Conservation (phyloP, 148 eudicot genomes). For the Chenopodium suecicum region DNA sequence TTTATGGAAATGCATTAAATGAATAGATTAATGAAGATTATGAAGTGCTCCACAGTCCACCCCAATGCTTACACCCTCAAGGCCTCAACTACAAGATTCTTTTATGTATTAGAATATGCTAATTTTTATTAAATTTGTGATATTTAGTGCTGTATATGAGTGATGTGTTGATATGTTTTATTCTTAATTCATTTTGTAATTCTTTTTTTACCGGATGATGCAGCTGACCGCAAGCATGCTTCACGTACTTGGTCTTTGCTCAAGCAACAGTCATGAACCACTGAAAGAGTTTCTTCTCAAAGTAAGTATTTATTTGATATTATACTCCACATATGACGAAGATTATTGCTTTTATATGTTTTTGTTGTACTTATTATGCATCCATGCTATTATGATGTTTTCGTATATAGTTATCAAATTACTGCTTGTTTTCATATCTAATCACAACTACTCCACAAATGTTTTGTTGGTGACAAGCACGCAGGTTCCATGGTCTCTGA, state of each 20-base stretch:
- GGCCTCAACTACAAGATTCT: neutral
- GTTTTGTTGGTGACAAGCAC: neutral
- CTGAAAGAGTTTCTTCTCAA: constrained; percentile 64
- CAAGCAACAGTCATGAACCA: constrained; percentile 43
- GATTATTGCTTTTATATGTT: neutral
- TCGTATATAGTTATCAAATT: too few relatives aligned
- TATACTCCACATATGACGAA: neutral
- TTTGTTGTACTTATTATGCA: neutral
- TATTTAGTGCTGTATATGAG: too few relatives aligned
- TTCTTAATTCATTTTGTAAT: neutral
- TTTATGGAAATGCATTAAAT: neutral
- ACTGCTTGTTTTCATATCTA: too few relatives aligned
- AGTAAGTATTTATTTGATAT: constrained; percentile 39
- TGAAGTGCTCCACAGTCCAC: neutral
- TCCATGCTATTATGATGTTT: neutral
- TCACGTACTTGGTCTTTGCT: constrained; percentile 81
- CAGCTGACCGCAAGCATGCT: constrained; percentile 91
- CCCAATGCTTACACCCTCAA: neutral
- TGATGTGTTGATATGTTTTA: neutral
- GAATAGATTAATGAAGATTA: neutral
- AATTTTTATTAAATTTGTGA: too few relatives aligned
- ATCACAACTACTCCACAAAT: too few relatives aligned
- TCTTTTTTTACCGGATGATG: constrained; percentile 28
- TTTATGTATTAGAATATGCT: too few relatives aligned
- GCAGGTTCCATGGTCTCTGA: neutral